Conservation (phyloP, 805 yeast species). For the Kluyveromyces lactis region DNA sequence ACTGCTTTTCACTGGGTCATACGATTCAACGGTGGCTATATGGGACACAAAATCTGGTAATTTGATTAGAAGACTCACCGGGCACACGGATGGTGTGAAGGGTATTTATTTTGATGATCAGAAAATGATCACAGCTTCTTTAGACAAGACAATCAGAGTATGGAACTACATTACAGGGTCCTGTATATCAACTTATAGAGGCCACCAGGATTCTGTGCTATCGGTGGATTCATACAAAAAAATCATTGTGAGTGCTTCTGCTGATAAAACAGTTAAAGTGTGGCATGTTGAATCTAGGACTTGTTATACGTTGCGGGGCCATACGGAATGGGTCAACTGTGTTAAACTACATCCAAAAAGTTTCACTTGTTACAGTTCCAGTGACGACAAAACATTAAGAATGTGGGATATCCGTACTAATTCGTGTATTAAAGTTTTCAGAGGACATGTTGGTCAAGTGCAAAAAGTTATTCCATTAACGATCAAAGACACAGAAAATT, state of each 20-base stretch:
- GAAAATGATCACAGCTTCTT: conserved; percentile 85
- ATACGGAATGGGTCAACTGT: conserved; percentile 83
- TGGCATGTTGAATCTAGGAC: conserved; percentile 95
- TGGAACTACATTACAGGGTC: conserved; percentile 96
- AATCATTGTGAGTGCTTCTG: conserved; percentile 85
- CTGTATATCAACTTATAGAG: conserved; percentile 87
- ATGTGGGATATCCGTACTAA: conserved; percentile 91
- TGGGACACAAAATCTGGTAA: conserved; percentile 85
- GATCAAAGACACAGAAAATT: conserved; percentile 53
- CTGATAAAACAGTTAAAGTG: conserved; percentile 84
- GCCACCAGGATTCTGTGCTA: conserved; percentile 80
- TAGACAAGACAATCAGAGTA: conserved; percentile 84
- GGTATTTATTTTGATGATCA: conserved; percentile 79
- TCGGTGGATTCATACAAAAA: conserved; percentile 76
- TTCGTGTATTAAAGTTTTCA: conserved; percentile 67
- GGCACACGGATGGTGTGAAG: conserved; percentile 86
- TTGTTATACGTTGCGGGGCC: conserved; percentile 89
- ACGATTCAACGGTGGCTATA: conserved; percentile 83
- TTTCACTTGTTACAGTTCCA: conserved; percentile 72
- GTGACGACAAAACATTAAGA: conserved; percentile 86
- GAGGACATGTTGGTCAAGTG: conserved; percentile 90
- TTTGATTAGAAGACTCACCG: conserved; percentile 65
- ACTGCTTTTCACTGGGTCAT: conserved; percentile 81
- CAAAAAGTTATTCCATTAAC: conserved; percentile 85
- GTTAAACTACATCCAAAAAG: conserved; percentile 80